phyloP scores from a whole-genome alignment of 208 protist genomes.

The Trypanosoma lewisi region DNA sequence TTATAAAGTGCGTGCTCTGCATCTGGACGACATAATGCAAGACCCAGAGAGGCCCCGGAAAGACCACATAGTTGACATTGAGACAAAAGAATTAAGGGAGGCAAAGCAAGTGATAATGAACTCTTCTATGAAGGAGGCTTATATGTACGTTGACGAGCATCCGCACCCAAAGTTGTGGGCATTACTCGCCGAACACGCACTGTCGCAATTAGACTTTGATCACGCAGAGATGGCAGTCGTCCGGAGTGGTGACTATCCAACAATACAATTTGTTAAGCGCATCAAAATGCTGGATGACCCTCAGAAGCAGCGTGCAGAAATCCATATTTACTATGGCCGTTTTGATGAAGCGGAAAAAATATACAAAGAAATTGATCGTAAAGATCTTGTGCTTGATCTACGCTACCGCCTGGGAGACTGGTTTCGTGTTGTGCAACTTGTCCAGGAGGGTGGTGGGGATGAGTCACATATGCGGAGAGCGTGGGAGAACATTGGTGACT shows the following conservation, averaged over 20 bases:
- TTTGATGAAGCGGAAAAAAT: constrained; percentile 96
- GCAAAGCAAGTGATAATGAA: constrained; percentile 66
- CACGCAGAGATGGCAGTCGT: constrained; percentile 94
- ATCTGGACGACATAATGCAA: constrained; percentile 94
- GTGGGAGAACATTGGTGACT: constrained; percentile 95
- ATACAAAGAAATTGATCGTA: constrained; percentile 95
- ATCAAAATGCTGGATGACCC: constrained; percentile 88
- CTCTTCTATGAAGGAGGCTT: constrained; percentile 84
- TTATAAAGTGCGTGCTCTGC: constrained; percentile 84
- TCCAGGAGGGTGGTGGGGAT: constrained; percentile 91
- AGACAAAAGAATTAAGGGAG: constrained; percentile 89
- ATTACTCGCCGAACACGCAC: constrained; percentile 92
- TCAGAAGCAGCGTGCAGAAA: constrained; percentile 94
- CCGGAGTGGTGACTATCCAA: constrained; percentile 92
- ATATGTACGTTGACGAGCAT: constrained; percentile 91
- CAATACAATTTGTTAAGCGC: constrained; percentile 96
- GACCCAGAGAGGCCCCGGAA: constrained; percentile 88
- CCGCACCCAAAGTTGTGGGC: constrained; percentile 88
- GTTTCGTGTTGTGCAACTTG: constrained; percentile 92
- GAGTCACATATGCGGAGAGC: constrained; percentile 88
- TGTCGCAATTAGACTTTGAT: constrained; percentile 85
- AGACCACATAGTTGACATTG: constrained; percentile 87
- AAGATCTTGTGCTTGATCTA: constrained; percentile 94
- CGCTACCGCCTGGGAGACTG: constrained; percentile 93
- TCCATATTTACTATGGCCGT: constrained; percentile 93